Conservation (phyloP, 306 rosid species). For the Herpetospermum pedunculosum region DNA sequence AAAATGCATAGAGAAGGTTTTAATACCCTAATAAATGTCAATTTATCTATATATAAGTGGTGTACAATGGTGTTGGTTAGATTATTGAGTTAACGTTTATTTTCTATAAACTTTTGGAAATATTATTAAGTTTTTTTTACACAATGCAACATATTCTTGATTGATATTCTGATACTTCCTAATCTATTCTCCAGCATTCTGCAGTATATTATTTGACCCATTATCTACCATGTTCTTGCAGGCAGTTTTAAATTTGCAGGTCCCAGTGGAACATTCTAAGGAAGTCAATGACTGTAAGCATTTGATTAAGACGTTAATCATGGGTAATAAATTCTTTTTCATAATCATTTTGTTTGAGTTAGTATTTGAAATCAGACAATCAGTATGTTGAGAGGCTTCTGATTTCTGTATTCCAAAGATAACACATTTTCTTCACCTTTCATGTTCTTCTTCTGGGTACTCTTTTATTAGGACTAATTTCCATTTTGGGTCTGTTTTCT, state of each 20-base stretch:
- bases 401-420: not conserved
- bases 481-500: conserved; percentile 5
- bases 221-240: conserved; percentile 34
- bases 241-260: conserved; percentile 95
- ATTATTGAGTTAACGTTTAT: not conserved
- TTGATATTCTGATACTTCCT: not conserved
- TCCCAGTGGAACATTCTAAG: conserved; percentile 80
- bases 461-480: not conserved
- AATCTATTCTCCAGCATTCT: not conserved
- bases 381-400: not conserved
- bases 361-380: not conserved
- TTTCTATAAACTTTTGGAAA: not conserved
- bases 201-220: not conserved
- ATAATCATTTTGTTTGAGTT: not conserved
- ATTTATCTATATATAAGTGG: not conserved
- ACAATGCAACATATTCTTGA: not conserved
- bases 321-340: conserved; percentile 60
- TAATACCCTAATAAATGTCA: not conserved
- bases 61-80: not conserved
- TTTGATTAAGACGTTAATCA: conserved; percentile 87
- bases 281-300: conserved; percentile 94
- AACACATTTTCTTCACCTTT: not conserved
- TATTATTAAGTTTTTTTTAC: not conserved
- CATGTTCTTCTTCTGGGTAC: not conserved
- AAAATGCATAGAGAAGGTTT: not conserved